phyloP scores from a whole-genome alignment of 805 yeast genomes.

The Lachancea quebecensis region DNA sequence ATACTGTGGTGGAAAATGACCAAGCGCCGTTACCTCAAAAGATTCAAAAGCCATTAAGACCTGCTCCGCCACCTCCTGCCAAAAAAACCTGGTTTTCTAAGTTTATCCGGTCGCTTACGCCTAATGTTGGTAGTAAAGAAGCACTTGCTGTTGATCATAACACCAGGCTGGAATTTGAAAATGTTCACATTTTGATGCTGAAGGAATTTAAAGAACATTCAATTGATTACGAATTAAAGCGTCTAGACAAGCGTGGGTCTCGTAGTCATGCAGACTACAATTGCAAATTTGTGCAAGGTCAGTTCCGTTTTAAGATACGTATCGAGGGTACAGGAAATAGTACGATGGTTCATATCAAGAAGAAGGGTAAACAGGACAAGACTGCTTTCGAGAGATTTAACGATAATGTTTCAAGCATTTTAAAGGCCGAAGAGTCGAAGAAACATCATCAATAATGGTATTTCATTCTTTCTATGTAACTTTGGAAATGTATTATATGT shows the following conservation, averaged over 20 bases:
- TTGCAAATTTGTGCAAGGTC: conserved; percentile 24
- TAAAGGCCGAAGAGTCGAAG: conserved; percentile 7
- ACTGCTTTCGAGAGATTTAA: conserved; percentile 21
- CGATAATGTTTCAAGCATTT: conserved; percentile 16
- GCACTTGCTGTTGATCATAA: conserved; percentile 16
- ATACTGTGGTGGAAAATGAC: conserved; percentile 6
- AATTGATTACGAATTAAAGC: conserved; percentile 21
- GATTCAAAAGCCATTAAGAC: neutral
- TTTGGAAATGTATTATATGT: neutral
- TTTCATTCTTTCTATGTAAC: neutral
- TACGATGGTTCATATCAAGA: conserved; percentile 19
- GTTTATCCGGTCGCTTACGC: conserved; percentile 18
- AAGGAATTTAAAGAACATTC: conserved; percentile 24
- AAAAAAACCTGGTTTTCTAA: conserved; percentile 23
- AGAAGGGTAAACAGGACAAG: conserved; percentile 14
- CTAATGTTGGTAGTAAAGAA: conserved; percentile 4
- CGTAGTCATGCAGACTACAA: conserved; percentile 24
- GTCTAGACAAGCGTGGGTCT: conserved; percentile 14
- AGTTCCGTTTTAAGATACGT: conserved; percentile 24
- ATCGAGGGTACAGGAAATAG: conserved; percentile 11
- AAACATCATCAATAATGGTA: neutral
- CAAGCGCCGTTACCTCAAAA: neutral
- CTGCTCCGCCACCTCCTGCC: conserved; percentile 5
- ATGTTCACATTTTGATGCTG: conserved; percentile 23
- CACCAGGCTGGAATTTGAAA: conserved; percentile 26